phyloP scores from a whole-genome alignment of 2,329 filamentous ascomycete species.

The Tolypocladium amazonense region DNA sequence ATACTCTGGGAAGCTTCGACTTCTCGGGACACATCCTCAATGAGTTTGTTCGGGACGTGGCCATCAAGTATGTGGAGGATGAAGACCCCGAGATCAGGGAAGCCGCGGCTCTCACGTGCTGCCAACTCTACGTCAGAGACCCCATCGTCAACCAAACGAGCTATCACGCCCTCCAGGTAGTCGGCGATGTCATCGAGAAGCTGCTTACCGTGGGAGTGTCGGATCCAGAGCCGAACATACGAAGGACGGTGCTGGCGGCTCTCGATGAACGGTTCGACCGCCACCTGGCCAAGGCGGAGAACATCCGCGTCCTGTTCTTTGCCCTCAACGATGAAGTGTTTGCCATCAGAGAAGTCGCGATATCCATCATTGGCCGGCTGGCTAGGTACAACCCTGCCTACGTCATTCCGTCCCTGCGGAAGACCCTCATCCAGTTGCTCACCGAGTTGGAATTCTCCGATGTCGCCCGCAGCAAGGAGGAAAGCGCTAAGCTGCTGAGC shows the following conservation, averaged over 20 bases:
- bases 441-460: constrained; percentile 96
- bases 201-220: constrained; percentile 90
- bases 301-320: constrained; percentile 90
- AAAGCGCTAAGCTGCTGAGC: constrained; percentile 87
- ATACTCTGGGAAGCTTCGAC: constrained; percentile 96
- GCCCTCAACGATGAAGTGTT: constrained; percentile 94
- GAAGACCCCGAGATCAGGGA: constrained; percentile 90
- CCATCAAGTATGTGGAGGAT: constrained; percentile 95
- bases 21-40: constrained; percentile 90
- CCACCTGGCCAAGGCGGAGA: constrained; percentile 94
- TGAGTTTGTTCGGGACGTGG: constrained; percentile 96
- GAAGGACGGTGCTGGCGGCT: constrained; percentile 76
- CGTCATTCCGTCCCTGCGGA: constrained; percentile 89
- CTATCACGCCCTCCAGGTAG: constrained; percentile 91
- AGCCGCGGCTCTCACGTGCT: constrained; percentile 91
- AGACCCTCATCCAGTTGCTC: constrained; percentile 89
- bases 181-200: constrained; percentile 95
- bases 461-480: constrained; percentile 87
- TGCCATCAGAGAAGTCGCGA: constrained; percentile 83
- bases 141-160: constrained; percentile 98
- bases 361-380: constrained; percentile 89
- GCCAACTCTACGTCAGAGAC: constrained; percentile 92
- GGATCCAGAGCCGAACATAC: constrained; percentile 80
- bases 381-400: constrained; percentile 91
- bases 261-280: constrained; percentile 91